Evolutionary conservation across 2,329 filamentous ascomycete species (phyloP).

Genomic region (Stemphylium lycopersici): DNA sequence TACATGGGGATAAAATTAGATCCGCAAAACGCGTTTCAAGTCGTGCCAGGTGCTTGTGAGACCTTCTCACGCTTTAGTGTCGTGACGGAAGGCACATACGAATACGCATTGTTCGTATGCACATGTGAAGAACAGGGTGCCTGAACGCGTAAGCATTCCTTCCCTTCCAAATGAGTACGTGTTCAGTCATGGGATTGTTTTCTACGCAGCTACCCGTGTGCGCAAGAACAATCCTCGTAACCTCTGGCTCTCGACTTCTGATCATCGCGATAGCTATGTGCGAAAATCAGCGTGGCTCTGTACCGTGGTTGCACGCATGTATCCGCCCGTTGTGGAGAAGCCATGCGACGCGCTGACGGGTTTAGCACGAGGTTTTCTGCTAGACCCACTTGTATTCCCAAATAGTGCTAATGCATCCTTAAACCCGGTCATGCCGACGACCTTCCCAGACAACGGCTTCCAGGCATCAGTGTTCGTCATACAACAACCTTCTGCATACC

Average conservation of each 20-base stretch:
- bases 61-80: background rate
- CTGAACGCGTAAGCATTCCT: background rate
- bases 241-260: background rate
- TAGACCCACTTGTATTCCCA: slow-evolving; percentile 3
- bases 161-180: background rate
- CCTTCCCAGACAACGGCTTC: background rate
- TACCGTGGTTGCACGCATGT: background rate
- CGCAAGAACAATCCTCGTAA: too few relatives aligned
- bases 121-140: background rate
- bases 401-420: background rate
- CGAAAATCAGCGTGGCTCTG: background rate
- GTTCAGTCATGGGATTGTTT: background rate
- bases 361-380: slow-evolving; percentile 3
- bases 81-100: background rate
- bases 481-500: background rate
- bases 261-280: background rate
- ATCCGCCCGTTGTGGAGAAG: background rate
- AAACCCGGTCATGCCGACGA: background rate
- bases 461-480: slow-evolving; percentile 10
- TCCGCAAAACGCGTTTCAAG: background rate
- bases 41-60: background rate
- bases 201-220: too few relatives aligned
- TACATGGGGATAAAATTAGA: background rate
- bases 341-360: background rate
- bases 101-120: background rate